Evolutionary conservation across 2,329 filamentous ascomycete genomes (phyloP), one percentile per base, ranked within the genome.

Genomic region (Orbilia quercus): DNA sequence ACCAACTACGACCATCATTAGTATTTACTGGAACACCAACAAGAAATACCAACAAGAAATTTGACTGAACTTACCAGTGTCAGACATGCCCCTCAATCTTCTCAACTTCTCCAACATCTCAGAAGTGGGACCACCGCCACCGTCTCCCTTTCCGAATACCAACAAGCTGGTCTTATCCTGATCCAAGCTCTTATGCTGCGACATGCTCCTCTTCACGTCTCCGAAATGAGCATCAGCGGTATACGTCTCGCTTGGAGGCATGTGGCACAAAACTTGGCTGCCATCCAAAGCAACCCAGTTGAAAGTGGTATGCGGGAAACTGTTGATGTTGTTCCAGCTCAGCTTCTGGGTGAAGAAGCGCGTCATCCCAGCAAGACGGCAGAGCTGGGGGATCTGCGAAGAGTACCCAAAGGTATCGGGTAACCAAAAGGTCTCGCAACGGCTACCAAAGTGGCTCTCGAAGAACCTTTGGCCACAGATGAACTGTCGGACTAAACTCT

Each of bases 321-420:
- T 96, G 83, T 98, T 98, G 85, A 98, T 98, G 80, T 98, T 98
- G 84, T 98, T 98, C 95, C 95, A 99, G 84, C 94, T 98, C 71
- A 99, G 84, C 83, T 99, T 99, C 81, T 99, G 95, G 0, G 95
- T 99, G 79, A 99, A 90, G 84, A 99, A 99, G 34, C 94, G 88
- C 67, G 87, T 91, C 95, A 99, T 98, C 18, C 92, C 94, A n/a
- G 95, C 91, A 25, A 97, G 84, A 2, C 94, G 90, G 80, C 92
- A 98, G 44, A 99, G 84, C 79, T 99, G 95, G 11, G 95, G 95
- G 44, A 99, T 86, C 81, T 99, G 95, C 54, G 90, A 90, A 0
- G 93, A 97, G 82, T 99, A 99, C 12, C 95, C 95, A 82, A 99
- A 99, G 0, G 95, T 99, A 80, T 99, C 95, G 7, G 95, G 95